Percentiles rank a stretch among this genome's conserved stretches.
These are phyloP conservation scores for Excoecaria agallocha DNA, from an alignment of 345 rosid species.

Conservation along the genomic window DNA sequence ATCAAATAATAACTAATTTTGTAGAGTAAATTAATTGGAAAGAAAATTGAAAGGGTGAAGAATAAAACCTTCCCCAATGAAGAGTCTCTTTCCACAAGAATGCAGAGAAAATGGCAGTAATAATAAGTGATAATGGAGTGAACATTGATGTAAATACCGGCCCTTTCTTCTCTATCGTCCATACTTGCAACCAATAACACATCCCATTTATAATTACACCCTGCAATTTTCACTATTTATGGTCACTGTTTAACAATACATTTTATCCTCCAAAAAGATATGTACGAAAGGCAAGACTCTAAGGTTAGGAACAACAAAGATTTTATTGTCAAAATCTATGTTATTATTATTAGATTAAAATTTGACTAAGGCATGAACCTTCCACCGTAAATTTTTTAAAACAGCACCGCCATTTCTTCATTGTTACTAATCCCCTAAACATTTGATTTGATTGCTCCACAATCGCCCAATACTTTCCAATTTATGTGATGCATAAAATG, in stretches of 20 bases:
- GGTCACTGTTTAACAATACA: neutral
- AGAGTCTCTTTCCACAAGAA: conserved; percentile 67
- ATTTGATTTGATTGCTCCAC: neutral
- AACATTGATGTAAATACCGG: conserved; percentile 77
- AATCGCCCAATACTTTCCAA: too few species aligned
- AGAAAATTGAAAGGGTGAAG: neutral
- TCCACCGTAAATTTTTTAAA: too few species aligned
- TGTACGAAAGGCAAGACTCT: too few species aligned
- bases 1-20: too few species aligned
- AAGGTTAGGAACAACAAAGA: too few species aligned
- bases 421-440: neutral
- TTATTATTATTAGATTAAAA: too few species aligned
- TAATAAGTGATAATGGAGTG: conserved; percentile 75
- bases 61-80: conserved; percentile 62
- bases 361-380: too few species aligned
- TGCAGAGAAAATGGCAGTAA: conserved; percentile 64
- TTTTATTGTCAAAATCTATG: too few species aligned
- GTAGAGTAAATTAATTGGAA: neutral
- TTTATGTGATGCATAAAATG: too few species aligned
- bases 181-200: conserved; percentile 80
- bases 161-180: conserved; percentile 84
- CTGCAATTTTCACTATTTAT: conserved; percentile 34
- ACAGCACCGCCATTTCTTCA: neutral
- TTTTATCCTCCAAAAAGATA: too few species aligned
- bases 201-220: conserved; percentile 69